Base-by-base conservation (phyloP, 768 basidiomycete genomes). In the Boletus rubroflammeus region DNA sequence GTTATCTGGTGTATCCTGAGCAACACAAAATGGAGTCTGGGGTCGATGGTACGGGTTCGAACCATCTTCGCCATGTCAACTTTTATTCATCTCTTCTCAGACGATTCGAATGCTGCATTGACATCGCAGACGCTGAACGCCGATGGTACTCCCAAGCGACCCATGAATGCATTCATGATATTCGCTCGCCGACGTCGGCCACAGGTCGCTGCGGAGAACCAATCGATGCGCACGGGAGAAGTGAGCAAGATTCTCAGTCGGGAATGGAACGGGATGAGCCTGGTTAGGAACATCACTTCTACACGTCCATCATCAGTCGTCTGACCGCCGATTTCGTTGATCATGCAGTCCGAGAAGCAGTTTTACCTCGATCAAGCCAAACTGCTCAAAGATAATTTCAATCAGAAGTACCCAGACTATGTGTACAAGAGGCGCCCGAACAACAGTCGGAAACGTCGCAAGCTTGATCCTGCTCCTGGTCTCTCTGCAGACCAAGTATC, bases 121-220 rank as follows among this genome's bases (percentile, higher is more conserved):
- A 92, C 84, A 19, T 82, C 81, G 4, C 90, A 93, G 70, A 84
- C 88, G 14, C 79, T 93, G 53, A 93, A 93, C 67, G 78, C 88
- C 2, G 90, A 93, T 62, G 90, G 90, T 26, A 92, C 90, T 44
- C 90, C 90, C 25, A 92, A 92, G 67, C 84, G 90, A 13, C 90
- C 90, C 32, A 93, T 93, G 90, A 93, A 93, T 69, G 90, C 90
- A 21, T 93, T 93, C 75, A 93, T 93, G 90, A 93, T 93, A 55
- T 93, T 92, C 63, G 90, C 91, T 56, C 82, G 90, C 23, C 80
- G 85, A 49, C 79, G 90, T 53, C 76, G 90, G 40, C 90, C 90
- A 17, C 88, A 93, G 69, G 88, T 93, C 32, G 84, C 88, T 8
- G 83, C 88, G n/a, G 87, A 88, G 58, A 88, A 93, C 67, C 90